A percentile compares a stretch with the other conserved stretches of the same genome.
Conservation (phyloP, 73 alveolate species). For the Paramecium caudatum region DNA sequence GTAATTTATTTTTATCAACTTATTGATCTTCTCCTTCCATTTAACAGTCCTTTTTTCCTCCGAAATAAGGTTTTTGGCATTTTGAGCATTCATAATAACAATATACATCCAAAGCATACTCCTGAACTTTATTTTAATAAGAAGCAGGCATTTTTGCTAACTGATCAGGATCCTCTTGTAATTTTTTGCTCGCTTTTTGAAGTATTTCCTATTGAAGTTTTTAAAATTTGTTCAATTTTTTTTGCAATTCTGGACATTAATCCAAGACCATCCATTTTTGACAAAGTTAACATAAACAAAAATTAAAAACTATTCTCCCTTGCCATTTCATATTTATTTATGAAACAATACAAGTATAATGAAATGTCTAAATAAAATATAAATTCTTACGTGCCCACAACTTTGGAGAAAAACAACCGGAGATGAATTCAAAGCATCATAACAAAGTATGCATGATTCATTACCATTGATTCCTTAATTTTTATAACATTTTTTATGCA, state of each 20-base stretch:
- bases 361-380: not conserved
- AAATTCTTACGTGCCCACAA: conserved; percentile 51
- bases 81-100: conserved; percentile 56
- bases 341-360: conserved; percentile 11
- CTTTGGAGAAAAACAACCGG: conserved; percentile 76
- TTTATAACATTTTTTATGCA: conserved; percentile 82
- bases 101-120: conserved; percentile 41
- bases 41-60: conserved; percentile 61
- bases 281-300: conserved; percentile 38
- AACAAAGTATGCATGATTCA: conserved; percentile 84
- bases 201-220: not conserved
- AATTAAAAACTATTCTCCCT: conserved; percentile 41
- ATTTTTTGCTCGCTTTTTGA: not conserved
- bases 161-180: conserved; percentile 87
- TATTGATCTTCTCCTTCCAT: not conserved
- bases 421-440: conserved; percentile 85
- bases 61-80: conserved; percentile 28
- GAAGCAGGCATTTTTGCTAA: conserved; percentile 85
- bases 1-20: conserved; percentile 9
- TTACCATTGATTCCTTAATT: conserved; percentile 74
- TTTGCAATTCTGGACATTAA: not conserved
- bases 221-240: not conserved
- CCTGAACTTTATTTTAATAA: not conserved
- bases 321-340: conserved; percentile 57
- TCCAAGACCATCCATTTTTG: not conserved